Percentiles rank a stretch among this genome's conserved stretches.
phyloP scores from a whole-genome alignment of 371 early-diverging fungal genomes.

The Neoconidiobolus thromboides region DNA sequence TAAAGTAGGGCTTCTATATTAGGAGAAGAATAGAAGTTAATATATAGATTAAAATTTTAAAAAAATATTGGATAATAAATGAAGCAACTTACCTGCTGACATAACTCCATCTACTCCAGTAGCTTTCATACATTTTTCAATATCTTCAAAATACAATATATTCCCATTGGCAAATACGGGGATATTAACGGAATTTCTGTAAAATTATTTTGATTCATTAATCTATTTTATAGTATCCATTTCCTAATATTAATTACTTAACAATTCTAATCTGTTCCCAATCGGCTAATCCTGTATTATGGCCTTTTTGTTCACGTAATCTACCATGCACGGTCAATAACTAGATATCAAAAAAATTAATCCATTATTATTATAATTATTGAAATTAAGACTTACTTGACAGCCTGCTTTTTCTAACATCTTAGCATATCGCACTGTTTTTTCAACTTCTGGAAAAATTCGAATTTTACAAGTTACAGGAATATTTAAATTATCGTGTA shows the following conservation, averaged over 20 bases:
- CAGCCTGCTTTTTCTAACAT: slow-evolving; percentile 93
- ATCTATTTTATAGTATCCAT: too few species aligned
- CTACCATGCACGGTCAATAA: slow-evolving; percentile 95
- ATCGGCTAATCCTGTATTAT: slow-evolving; percentile 90
- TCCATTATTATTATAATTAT: too few species aligned
- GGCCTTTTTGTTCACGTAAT: slow-evolving; percentile 91
- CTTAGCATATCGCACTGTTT: slow-evolving; percentile 89
- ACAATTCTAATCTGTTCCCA: slow-evolving; percentile 91
- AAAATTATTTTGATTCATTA: too few species aligned
- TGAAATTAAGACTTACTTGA: slow-evolving; percentile 6
- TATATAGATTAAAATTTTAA: too few species aligned
- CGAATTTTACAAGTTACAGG: slow-evolving; percentile 98
- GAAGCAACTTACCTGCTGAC: slow-evolving; percentile 29
- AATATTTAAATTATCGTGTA: slow-evolving; percentile 67
- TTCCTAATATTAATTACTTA: slow-evolving; percentile 39
- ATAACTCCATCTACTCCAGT: slow-evolving; percentile 95
- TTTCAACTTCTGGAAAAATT: slow-evolving; percentile 75
- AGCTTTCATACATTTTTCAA: slow-evolving; percentile 65
- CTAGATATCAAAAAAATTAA: slow-evolving; percentile 10
- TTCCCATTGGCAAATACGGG: slow-evolving; percentile 98
- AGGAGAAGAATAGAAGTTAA: too few species aligned
- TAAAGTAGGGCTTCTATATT: slow-evolving; percentile 61
- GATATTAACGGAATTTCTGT: slow-evolving; percentile 18
- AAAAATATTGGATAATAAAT: too few species aligned
- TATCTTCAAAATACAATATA: slow-evolving; percentile 78